Conservation (phyloP, 192 early-diverging fungal species). For the Coemansia sp. region DNA sequence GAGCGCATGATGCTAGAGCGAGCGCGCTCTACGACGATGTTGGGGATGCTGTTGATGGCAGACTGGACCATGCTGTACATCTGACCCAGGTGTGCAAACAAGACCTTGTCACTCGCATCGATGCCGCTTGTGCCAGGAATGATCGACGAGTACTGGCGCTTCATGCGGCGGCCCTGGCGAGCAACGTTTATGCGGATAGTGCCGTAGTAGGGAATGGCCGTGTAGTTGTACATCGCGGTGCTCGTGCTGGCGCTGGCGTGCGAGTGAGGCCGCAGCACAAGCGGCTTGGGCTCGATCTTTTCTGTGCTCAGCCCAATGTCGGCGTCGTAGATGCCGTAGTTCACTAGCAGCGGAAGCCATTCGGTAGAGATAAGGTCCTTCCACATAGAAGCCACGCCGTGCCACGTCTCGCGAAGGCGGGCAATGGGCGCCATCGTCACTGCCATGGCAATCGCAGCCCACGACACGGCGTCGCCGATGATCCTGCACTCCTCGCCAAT, state of each 20-base stretch:
- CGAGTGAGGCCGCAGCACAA: constrained; percentile 30
- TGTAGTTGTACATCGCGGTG: constrained; percentile 19
- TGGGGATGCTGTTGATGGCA: constrained; percentile 24
- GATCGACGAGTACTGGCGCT: constrained; percentile 19
- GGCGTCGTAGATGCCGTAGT: constrained; percentile 54
- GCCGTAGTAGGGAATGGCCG: constrained; percentile 62
- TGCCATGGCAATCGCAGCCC: constrained; percentile 65
- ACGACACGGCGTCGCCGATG: constrained; percentile 64
- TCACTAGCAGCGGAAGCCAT: constrained; percentile 62
- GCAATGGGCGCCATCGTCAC: constrained; percentile 64
- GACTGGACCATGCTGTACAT: constrained; percentile 42
- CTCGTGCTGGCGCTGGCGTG: constrained; percentile 7
- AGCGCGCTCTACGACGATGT: constrained; percentile 37
- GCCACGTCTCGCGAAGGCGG: constrained; percentile 69
- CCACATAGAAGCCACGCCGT: constrained; percentile 53
- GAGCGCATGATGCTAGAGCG: constrained; percentile 45
- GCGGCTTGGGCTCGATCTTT: constrained; percentile 8
- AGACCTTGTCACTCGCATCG: constrained; percentile 27
- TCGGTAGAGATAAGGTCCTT: constrained; percentile 52
- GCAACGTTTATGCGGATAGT: constrained; percentile 56
- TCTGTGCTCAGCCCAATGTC: constrained; percentile 32
- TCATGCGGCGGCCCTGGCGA: constrained; percentile 25
- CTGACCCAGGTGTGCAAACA: constrained; percentile 43
- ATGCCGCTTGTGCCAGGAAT: constrained; percentile 13
- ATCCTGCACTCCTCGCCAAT: constrained; percentile 56